Evolutionary conservation across 2,329 filamentous ascomycete species (phyloP), one percentile per base, ranked within the genome.

Genomic region (Davidsoniella virescens): DNA sequence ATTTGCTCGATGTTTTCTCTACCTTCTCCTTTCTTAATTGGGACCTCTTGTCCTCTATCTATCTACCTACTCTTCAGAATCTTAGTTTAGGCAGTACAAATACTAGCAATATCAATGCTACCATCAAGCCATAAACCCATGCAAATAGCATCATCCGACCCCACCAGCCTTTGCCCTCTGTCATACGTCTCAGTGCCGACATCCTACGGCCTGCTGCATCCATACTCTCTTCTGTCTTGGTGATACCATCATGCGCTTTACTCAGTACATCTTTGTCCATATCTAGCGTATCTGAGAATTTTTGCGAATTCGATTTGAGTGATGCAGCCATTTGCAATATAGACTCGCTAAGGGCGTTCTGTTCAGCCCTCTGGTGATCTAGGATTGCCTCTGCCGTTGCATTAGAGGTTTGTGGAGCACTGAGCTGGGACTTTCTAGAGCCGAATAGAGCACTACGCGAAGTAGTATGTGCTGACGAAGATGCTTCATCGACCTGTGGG

Each of bases 141-240:
- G 71, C 82, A 68, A 92, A 94, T 54, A 95, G 70, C 65, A 90
- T 71, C 69, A 94, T 76, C 48, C 88, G 69, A 5, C 83, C 87
- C 78, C 76, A 87, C 83, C 84, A 93, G 0, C 87, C 87, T 61
- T 82, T 81, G 3, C 87, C 88, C 67, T 95, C 90, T 14, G 82
- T 87, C 79, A 94, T 87, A 48, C 73, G 73, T 57, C 77, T 71
- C 61, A 96, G 64, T 59, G 76, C 72, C 1, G 84, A 82, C 85
- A 96, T 93, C 55, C 78, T 70, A 55, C 77, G 75, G 49, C 78
- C 78, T 3, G 88, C 87, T 1, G 78, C 75, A 54, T 87, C 80
- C 74, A 96, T 82, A 16, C 80, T 80, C 43, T 72, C 67, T 53
- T 82, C 79, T 58, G 82, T 93, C 62, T 78, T 80, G 59, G 88